phyloP scores from a whole-genome alignment of 495 filamentous ascomycete genomes.

The Copromyces sp. region DNA sequence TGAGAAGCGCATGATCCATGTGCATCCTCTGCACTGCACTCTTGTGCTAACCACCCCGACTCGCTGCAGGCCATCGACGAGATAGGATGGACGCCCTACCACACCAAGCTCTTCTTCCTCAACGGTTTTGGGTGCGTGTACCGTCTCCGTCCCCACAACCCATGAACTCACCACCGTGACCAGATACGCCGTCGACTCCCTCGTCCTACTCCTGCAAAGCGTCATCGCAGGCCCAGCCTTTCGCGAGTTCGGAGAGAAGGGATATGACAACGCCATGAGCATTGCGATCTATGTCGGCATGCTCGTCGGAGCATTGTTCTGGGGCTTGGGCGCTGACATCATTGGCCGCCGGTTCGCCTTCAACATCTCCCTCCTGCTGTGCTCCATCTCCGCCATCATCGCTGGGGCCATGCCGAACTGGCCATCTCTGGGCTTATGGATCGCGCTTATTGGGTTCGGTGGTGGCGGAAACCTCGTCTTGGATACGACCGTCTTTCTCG shows the following conservation, averaged over 20 bases:
- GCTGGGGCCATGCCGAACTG: slow-evolving; percentile 65
- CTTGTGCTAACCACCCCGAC: background rate
- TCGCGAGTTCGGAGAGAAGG: slow-evolving; percentile 45
- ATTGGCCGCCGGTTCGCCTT: slow-evolving; percentile 66
- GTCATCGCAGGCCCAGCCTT: slow-evolving; percentile 50
- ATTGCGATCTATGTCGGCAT: slow-evolving; percentile 62
- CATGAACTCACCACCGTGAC: background rate
- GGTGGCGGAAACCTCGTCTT: slow-evolving; percentile 65
- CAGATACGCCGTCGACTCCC: slow-evolving; percentile 59
- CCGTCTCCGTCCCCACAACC: background rate
- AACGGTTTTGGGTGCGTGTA: slow-evolving; percentile 54
- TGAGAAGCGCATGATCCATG: slow-evolving; percentile 22
- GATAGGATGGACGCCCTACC: slow-evolving; percentile 59
- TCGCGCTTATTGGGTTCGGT: slow-evolving; percentile 59
- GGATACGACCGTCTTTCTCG: slow-evolving; percentile 67
- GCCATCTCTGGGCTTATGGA: slow-evolving; percentile 52
- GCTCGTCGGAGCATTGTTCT: slow-evolving; percentile 63
- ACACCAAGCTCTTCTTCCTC: slow-evolving; percentile 56
- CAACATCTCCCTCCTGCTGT: slow-evolving; percentile 59
- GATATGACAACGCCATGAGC: slow-evolving; percentile 45
- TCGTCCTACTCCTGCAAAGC: slow-evolving; percentile 56
- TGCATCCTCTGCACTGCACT: background rate
- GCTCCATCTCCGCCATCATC: slow-evolving; percentile 53
- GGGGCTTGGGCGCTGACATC: slow-evolving; percentile 69
- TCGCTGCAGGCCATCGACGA: slow-evolving; percentile 53